phyloP scores from a whole-genome alignment of 345 rosid species.

The Cardamine occulta region DNA sequence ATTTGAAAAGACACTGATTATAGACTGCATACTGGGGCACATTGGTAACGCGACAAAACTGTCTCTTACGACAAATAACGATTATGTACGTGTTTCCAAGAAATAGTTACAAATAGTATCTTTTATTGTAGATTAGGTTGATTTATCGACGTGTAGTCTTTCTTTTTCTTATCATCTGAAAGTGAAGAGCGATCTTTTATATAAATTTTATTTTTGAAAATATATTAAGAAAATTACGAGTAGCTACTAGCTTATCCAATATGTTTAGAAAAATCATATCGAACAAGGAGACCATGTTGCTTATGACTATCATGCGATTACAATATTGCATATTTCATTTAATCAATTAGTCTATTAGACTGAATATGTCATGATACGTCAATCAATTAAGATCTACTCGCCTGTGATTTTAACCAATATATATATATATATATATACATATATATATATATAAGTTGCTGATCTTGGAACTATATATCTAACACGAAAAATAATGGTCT shows the following conservation, averaged over 20 bases:
- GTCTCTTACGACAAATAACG: conserved; percentile 23
- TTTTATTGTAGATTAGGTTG: conserved; percentile 11
- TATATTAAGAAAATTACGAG: background rate
- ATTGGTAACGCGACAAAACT: conserved; percentile 29
- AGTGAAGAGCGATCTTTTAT: background rate
- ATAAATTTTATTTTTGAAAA: background rate
- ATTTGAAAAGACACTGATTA: conserved; percentile 34
- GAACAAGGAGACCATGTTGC: conserved; percentile 34
- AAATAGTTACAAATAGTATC: background rate
- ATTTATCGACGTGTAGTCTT: conserved; percentile 33
- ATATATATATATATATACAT: no score
- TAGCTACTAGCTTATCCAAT: conserved; percentile 30
- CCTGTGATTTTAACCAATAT: no score
- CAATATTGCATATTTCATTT: background rate
- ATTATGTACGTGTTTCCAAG: conserved; percentile 33
- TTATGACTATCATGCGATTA: conserved; percentile 24
- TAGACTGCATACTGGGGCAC: conserved; percentile 30
- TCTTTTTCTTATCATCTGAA: conserved; percentile 23
- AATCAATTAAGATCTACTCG: no score
- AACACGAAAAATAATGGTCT: conserved; percentile 13
- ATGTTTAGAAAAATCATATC: conserved; percentile 18
- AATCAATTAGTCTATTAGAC: background rate
- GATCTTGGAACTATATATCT: background rate
- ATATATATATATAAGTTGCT: no score
- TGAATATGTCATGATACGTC: background rate